Evolutionary conservation across 2,329 filamentous ascomycete genomes (phyloP), one percentile per base, ranked within the genome.

Genomic region (Teratosphaeriaceae sp.): DNA sequence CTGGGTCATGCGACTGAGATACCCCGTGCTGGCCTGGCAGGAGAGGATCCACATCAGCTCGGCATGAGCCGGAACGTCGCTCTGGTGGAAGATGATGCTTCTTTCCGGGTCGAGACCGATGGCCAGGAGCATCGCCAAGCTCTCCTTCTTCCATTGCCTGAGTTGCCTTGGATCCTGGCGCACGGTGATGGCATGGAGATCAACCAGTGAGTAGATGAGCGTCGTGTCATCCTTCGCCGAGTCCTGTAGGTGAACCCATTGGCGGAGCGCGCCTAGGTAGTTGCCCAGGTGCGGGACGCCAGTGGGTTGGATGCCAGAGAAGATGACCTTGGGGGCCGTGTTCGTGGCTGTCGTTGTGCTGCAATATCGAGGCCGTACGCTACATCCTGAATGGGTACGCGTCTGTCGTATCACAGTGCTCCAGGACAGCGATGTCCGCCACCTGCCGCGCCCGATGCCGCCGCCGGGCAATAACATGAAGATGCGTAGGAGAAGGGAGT

Each of bases 21-120:
- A 94, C 29, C 92, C 92, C 65, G 92, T 88, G 4, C 86, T 90
- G 19, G 92, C 86, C 40, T 85, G 85, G 53, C 89, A 96, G 60
- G 87, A 90, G 48, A 98, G 69, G 59, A 97, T 88, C 92, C 92
- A 98, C 85, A 95, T 94, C 50, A 98, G 74, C 65, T 97, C 89
- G 3, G 85, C 71, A 67, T 97, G 92, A 37, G 82, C 81, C 15
- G 80, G 73, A 2, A 89, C 58, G 44, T 56, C 51, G 38, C 55
- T 55, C 65, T 96, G 89, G 58, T 83, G 82, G 63, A 97, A 98
- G 13, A 98, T 70, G 5, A 77, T 82, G 47, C 79, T 85, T 47
- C 80, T 76, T n/a, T 79, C 72, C 1, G 88, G 86, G 62, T 90
- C 77, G 46, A 97, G 68, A 1, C 92, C 92, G 44, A 94, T 76